These are phyloP conservation scores for Auxenochlorella pyrenoidosa DNA, from an alignment of 139 green algal genomes.

Conservation along the genomic window DNA sequence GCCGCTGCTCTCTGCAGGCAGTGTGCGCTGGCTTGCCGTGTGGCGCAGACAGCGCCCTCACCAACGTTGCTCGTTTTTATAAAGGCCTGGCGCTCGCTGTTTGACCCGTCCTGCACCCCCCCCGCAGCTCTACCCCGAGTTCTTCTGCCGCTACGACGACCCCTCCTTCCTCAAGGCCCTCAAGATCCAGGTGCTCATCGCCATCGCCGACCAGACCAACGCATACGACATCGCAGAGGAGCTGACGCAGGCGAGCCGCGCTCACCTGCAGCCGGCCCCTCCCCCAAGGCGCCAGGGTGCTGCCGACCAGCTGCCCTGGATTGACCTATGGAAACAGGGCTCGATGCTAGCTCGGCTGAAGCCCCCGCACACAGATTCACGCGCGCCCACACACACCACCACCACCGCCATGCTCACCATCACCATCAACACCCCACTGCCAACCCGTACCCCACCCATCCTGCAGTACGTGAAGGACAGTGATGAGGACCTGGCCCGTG, in stretches of 20 bases:
- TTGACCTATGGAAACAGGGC: too few relatives aligned
- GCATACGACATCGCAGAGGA: conserved; percentile 95
- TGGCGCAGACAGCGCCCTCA: too few relatives aligned
- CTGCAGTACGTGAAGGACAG: conserved; percentile 78
- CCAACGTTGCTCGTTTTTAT: not conserved
- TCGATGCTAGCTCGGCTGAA: too few relatives aligned
- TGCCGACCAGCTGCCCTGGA: not conserved
- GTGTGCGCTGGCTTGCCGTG: too few relatives aligned
- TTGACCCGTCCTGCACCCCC: not conserved
- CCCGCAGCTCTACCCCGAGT: conserved; percentile 79
- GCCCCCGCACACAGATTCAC: too few relatives aligned
- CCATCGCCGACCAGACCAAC: conserved; percentile 85
- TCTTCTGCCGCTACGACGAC: conserved; percentile 94
- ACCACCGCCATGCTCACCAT: too few relatives aligned
- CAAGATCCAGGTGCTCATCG: conserved; percentile 93
- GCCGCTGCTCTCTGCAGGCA: too few relatives aligned
- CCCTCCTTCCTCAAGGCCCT: conserved; percentile 94
- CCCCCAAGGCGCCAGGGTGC: not conserved
- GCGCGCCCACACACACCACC: too few relatives aligned
- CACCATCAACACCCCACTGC: too few relatives aligned
- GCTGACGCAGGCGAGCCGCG: conserved; percentile 55
- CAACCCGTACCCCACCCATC: too few relatives aligned
- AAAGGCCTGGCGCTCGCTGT: too few relatives aligned
- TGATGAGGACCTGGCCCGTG: conserved; percentile 73
- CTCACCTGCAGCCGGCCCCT: not conserved